A percentile compares a stretch with the other conserved stretches of the same genome.
Evolutionary conservation across 345 rosid species (phyloP).

Genomic region (Gossypium stocksii): DNA sequence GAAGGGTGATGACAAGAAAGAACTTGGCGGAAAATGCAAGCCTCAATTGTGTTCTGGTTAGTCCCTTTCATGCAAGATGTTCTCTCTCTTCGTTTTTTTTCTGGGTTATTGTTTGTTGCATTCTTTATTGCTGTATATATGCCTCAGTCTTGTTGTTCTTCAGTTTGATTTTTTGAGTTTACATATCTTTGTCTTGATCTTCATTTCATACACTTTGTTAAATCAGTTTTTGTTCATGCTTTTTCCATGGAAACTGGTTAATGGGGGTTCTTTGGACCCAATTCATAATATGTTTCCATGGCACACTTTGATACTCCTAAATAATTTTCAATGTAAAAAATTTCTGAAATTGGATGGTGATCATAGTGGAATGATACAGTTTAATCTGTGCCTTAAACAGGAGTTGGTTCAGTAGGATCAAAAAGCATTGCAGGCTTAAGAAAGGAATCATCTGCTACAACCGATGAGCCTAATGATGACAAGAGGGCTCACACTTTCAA

Average conservation of each 20-base stretch:
- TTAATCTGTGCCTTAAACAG: background rate
- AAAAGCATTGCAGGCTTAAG: background rate
- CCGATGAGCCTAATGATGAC: background rate
- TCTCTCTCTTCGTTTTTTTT: background rate
- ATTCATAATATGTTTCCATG: background rate
- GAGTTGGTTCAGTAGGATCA: background rate
- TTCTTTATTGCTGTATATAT: background rate
- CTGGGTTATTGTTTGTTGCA: background rate
- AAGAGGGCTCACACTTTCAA: slow-evolving; percentile 32
- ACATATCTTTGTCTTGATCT: background rate
- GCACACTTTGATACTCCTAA: background rate
- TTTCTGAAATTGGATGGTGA: background rate
- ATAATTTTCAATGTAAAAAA: background rate
- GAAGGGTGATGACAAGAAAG: background rate
- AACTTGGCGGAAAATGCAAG: slow-evolving; percentile 4
- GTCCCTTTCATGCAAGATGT: background rate
- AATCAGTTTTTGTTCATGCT: background rate
- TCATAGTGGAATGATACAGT: background rate
- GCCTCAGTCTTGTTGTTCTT: background rate
- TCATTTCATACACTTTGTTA: background rate
- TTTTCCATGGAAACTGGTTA: background rate
- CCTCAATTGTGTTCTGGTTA: slow-evolving; percentile 8
- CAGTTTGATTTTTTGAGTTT: background rate
- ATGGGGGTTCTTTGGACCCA: background rate
- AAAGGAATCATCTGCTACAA: slow-evolving; percentile 14